Conservation (phyloP, 257 asterid genomes). For the Marsdenia floribunda region DNA sequence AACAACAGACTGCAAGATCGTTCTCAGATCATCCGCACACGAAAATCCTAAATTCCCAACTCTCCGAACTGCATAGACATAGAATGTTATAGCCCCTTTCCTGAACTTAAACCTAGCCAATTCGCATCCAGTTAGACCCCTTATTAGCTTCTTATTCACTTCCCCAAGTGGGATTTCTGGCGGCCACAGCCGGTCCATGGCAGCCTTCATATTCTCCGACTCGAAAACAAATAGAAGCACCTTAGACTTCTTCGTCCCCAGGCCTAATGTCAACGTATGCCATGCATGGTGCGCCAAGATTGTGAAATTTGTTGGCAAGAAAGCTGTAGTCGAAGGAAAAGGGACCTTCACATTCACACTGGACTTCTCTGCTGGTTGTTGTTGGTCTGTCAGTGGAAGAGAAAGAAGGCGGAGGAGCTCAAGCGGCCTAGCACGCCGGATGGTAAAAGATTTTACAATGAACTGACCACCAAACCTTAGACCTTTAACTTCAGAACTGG, state of each 20-base stretch:
- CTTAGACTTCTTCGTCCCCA: conserved; percentile 88
- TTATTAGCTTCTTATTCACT: conserved; percentile 69
- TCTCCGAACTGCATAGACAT: conserved; percentile 79
- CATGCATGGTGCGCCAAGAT: conserved; percentile 97
- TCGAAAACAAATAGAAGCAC: conserved; percentile 79
- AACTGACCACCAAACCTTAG: conserved; percentile 94
- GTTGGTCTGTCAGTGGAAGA: conserved; percentile 38
- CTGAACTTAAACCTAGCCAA: conserved; percentile 89
- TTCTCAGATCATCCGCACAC: conserved; percentile 69
- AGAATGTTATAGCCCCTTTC: conserved; percentile 85
- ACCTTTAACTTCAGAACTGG: conserved; percentile 68
- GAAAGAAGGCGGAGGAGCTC: conserved; percentile 81
- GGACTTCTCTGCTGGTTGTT: conserved; percentile 3
- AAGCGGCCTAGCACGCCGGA: conserved; percentile 68
- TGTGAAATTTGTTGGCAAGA: conserved; percentile 87
- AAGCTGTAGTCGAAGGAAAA: conserved; percentile 73
- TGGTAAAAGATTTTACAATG: conserved; percentile 84
- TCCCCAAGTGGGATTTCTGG: conserved; percentile 91
- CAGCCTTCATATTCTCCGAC: conserved; percentile 54
- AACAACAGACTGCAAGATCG: conserved; percentile 63
- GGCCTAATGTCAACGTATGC: conserved; percentile 91
- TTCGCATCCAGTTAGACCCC: conserved; percentile 64
- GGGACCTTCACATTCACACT: conserved; percentile 11
- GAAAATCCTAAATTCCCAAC: conserved; percentile 53
- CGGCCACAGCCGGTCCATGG: conserved; percentile 69